A percentile compares a stretch with the other conserved stretches of the same genome.
These are phyloP conservation scores for Teratosphaeria nubilosa DNA, from an alignment of 2,329 filamentous ascomycete genomes.

Conservation along the genomic window DNA sequence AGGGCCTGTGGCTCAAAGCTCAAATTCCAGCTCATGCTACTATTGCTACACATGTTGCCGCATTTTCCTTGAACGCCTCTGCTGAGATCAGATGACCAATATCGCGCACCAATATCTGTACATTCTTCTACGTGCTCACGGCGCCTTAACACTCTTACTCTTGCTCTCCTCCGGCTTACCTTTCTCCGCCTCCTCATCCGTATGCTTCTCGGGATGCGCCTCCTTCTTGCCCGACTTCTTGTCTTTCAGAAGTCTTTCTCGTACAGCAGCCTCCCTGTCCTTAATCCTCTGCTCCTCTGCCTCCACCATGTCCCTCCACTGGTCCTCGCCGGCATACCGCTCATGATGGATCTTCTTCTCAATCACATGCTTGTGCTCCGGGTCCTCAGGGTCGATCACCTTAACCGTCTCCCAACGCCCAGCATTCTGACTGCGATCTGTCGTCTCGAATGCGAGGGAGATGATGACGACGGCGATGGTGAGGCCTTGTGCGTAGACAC, in stretches of 20 bases:
- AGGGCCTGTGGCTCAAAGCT: not conserved
- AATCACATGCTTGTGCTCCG: slow-evolving; percentile 69
- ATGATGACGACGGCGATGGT: slow-evolving; percentile 76
- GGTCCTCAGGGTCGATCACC: slow-evolving; percentile 70
- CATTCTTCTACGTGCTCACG: slow-evolving; percentile 1
- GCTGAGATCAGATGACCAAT: not conserved
- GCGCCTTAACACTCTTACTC: slow-evolving; percentile 9
- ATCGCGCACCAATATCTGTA: not conserved
- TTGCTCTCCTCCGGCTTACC: slow-evolving; percentile 9
- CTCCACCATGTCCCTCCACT: slow-evolving; percentile 88
- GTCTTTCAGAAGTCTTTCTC: slow-evolving; percentile 17
- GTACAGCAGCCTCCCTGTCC: slow-evolving; percentile 36
- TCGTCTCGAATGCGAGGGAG: slow-evolving; percentile 70
- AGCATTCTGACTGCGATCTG: slow-evolving; percentile 64
- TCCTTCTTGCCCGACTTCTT: slow-evolving; percentile 14
- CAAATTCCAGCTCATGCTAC: not conserved
- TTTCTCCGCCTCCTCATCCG: slow-evolving; percentile 1
- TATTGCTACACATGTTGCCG: not conserved
- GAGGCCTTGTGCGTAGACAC: slow-evolving; percentile 86
- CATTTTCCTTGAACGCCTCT: not conserved
- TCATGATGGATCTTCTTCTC: slow-evolving; percentile 85
- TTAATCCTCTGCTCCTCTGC: slow-evolving; percentile 57
- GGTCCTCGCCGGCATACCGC: slow-evolving; percentile 76
- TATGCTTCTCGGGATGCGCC: slow-evolving; percentile 2
- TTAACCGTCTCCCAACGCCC: slow-evolving; percentile 78